phyloP scores from a whole-genome alignment of 345 rosid genomes.

The Citrus cavaleriei region DNA sequence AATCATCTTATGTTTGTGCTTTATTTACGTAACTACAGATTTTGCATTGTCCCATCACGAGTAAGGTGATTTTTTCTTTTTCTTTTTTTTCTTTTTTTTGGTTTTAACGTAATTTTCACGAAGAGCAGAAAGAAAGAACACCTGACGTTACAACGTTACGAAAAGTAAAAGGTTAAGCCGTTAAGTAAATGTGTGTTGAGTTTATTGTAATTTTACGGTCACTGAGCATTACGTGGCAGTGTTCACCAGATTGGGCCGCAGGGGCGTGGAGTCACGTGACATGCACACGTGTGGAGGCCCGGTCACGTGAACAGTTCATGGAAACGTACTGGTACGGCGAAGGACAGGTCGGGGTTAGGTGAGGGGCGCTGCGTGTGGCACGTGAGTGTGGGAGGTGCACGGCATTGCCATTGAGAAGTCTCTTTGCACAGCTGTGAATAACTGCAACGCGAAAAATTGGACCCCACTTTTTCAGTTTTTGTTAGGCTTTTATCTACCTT shows the following conservation, averaged over 20 bases:
- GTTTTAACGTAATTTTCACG: no score
- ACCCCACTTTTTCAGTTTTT: neutral
- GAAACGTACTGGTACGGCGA: slow-evolving; percentile 29
- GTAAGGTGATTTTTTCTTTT: no score
- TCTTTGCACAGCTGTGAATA: slow-evolving; percentile 24
- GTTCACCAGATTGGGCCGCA: neutral
- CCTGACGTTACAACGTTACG: no score
- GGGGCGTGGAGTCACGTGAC: slow-evolving; percentile 3
- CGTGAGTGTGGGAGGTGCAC: slow-evolving; percentile 16
- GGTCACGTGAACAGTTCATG: slow-evolving; percentile 20
- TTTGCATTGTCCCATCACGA: no score
- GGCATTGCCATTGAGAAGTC: neutral
- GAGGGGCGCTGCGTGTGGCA: slow-evolving; percentile 14
- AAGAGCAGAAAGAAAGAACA: no score
- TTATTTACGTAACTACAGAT: no score
- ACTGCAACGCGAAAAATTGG: neutral
- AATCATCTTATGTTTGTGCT: neutral
- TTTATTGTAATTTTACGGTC: neutral
- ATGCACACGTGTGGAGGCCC: neutral
- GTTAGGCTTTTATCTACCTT: neutral
- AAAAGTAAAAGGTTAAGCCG: no score
- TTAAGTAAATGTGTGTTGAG: no score
- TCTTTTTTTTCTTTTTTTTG: no score
- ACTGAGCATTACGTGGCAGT: neutral
- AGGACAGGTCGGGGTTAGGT: slow-evolving; percentile 31